These are phyloP conservation scores for Spergularia azorica DNA, from an alignment of 179 eudicot genomes.

Conservation along the genomic window DNA sequence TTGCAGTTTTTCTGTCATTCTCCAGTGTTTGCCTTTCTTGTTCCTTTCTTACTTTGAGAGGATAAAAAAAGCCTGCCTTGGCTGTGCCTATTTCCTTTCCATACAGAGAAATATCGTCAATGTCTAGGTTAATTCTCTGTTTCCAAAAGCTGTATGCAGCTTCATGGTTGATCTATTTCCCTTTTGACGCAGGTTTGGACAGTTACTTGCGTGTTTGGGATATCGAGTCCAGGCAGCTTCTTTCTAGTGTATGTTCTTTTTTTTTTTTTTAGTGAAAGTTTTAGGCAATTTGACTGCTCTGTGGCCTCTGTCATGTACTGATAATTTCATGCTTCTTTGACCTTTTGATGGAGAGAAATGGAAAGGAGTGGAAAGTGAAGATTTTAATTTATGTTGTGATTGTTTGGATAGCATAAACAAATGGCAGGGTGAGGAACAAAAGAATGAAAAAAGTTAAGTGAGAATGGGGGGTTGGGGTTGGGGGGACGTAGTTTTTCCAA, in stretches of 20 bases:
- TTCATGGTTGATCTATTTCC: background rate
- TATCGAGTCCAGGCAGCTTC: conserved; percentile 71
- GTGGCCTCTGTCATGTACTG: background rate
- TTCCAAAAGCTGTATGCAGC: background rate
- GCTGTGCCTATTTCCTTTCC: background rate
- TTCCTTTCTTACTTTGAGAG: background rate
- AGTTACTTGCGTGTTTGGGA: conserved; percentile 96
- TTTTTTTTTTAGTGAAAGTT: conserved; percentile 2
- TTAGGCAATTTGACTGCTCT: background rate
- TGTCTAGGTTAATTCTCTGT: background rate
- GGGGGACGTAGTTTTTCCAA: no score
- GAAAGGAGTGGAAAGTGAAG: no score
- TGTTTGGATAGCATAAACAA: no score
- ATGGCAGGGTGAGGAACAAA: no score
- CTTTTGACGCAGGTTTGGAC: conserved; percentile 65
- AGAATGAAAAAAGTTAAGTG: no score
- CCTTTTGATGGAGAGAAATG: no score
- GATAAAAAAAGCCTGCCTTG: background rate
- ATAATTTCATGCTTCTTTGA: no score
- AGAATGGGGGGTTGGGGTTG: no score
- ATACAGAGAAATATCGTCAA: background rate
- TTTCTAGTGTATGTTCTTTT: conserved; percentile 84
- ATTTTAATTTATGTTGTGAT: no score
- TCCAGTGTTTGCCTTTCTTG: background rate
- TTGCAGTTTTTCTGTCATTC: background rate